Conservation (phyloP, 2,329 filamentous ascomycete species). For the Sporothrix protearum region DNA sequence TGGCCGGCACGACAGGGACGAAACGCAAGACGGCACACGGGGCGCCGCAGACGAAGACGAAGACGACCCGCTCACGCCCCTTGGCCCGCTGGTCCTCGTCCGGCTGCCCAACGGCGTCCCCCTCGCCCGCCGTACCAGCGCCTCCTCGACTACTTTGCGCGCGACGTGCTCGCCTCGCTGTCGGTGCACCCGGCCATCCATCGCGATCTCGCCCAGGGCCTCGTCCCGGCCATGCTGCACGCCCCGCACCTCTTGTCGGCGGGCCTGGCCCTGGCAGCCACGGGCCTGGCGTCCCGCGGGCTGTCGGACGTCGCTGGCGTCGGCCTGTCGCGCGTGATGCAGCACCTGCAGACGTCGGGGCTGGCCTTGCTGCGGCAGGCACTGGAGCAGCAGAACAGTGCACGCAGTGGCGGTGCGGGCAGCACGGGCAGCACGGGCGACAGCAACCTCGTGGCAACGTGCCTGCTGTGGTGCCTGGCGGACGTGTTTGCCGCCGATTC, state of each 20-base stretch:
- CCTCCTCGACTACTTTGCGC: slow-evolving; percentile 25
- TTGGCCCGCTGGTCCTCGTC: background rate
- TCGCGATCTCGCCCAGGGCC: slow-evolving; percentile 19
- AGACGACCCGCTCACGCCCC: no score
- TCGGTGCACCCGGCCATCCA: slow-evolving; percentile 24
- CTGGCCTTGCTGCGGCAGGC: slow-evolving; percentile 21
- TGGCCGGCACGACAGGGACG: background rate
- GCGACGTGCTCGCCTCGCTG: slow-evolving; percentile 22
- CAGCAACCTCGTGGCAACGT: slow-evolving; percentile 21
- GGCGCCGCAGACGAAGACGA: no score
- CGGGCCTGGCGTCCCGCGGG: slow-evolving; percentile 21
- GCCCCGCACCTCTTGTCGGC: slow-evolving; percentile 23
- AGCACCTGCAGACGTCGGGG: slow-evolving; percentile 23
- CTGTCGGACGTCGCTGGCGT: slow-evolving; percentile 19
- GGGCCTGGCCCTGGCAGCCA: slow-evolving; percentile 19
- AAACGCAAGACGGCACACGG: background rate
- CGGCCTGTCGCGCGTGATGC: slow-evolving; percentile 18
- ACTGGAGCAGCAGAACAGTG: background rate
- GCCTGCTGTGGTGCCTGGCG: slow-evolving; percentile 24
- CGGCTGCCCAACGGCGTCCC: slow-evolving; percentile 22
- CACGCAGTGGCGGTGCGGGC: no score
- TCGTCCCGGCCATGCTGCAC: slow-evolving; percentile 22
- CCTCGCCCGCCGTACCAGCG: slow-evolving; percentile 23
- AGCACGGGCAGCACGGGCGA: background rate
- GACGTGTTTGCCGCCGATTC: slow-evolving; percentile 21